Evolutionary conservation across 805 yeast species (phyloP), one percentile per base, ranked within the genome.

Genomic region (Hanseniaspora thailandica): DNA sequence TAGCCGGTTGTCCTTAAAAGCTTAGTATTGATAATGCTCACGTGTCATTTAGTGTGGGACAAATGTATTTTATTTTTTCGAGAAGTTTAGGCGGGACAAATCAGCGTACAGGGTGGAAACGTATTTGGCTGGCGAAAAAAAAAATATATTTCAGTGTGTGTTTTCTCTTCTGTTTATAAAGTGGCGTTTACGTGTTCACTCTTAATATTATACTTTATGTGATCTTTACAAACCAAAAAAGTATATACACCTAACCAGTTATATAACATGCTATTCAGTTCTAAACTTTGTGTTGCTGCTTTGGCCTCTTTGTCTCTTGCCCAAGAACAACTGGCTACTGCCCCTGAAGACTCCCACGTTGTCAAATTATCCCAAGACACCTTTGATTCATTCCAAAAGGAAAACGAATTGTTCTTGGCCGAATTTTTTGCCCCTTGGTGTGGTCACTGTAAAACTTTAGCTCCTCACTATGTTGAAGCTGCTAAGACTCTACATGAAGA

Each of bases 361-460:
- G 86, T 86, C 59, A 80, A 84, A 66, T 76, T 90, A 58, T 77
- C 84, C 36, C 70, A 81, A 20, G 80, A 75, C 36, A 76, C 76
- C 55, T 90, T 86, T 66, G 76, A 76, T 55, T 67, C 73, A 15
- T 86, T 85, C 68, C 69, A 90, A 58, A 69, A 71, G 47, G 78
- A 75, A 54, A 84, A 89, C 71, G 84, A 87, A 34, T 74, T 89
- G 60, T 94, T 86, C 22, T 71, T 86, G 57, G 84, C 90, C 20
- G 95, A 86, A 69, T 86, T 86, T 70, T 86, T 82, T 67, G 95
- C 95, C 17, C 95, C 97, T 66, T 90, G 97, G 97, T 89, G 97
- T 75, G 96, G 96, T 17, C 93, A 89, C 72, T 89, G 97, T 76
- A 87, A 89, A 74, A 77, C 76, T 47, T 71, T 86, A 59, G 95